Base-by-base conservation (phyloP, 169 alveolate genomes). In the Babesia bigemina region DNA sequence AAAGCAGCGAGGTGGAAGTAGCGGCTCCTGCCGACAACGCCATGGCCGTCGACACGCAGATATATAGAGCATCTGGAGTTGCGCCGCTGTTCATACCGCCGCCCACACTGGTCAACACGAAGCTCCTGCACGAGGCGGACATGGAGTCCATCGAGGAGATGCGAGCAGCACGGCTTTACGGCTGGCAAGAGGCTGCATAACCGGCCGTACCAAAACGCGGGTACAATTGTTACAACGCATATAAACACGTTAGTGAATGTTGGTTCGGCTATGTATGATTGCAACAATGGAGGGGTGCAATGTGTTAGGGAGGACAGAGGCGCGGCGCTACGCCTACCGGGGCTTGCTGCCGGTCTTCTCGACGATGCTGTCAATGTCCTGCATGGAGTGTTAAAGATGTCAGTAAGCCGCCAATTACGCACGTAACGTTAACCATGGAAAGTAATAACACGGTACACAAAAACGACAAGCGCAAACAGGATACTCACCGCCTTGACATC, bases 51-150 rank as follows among this genome's bases (percentile, higher is more conserved):
- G 63, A 78, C n/a, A 70, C 75, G 22, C 77, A 65, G 10, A 52
- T 24, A 63, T 81, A 81, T 53, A 81, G 53, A 42, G 73, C 77
- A 19, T 33, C 79, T 0, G 88, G 88, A 2, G 44, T 63, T 7
- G 70, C 79, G 72, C 88, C 88, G 17, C 63, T 81, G 33, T 74
- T 50, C 70, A 63, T 72, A n/a, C 88, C 88, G 33, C 56, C 84
- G 39, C 88, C 88, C 24, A 19, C 88, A 24, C 65, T 81, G 42
- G 75, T 21, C 22, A 81, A 60, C 67, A 81, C 88, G 21, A 71
- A 73, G 50, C 79, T 81, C 17, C 69, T 85, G 21, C 73, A 63
- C 73, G 63, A 76, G 16, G 45, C 70, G 4, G 88, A 81, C 26
- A 29, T 59, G 42, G 88, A 58, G 28, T 84, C 90, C 22, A 76